Conservation (phyloP, 2,329 filamentous ascomycete genomes). For the Fusarium sp. region DNA sequence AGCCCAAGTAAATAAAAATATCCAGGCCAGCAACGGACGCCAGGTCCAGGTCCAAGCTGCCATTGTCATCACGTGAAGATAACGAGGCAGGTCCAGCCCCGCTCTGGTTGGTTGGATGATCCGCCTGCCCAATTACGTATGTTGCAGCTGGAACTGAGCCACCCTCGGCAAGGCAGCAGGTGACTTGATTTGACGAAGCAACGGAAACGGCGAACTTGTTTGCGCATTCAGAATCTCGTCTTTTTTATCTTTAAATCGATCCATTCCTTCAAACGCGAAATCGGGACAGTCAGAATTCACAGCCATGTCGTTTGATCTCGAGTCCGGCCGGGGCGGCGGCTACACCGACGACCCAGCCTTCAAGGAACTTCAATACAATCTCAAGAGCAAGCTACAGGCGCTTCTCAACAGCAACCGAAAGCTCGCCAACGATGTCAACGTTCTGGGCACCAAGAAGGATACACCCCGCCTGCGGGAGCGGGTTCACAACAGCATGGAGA, state of each 20-base stretch:
- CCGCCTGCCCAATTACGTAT: conserved; percentile 44
- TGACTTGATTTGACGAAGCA: conserved; percentile 33
- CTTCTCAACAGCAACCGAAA: conserved; percentile 90
- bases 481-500: conserved; percentile 87
- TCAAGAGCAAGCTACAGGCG: conserved; percentile 90
- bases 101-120: conserved; percentile 14
- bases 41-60: conserved; percentile 28
- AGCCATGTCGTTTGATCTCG: conserved; percentile 91
- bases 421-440: conserved; percentile 84
- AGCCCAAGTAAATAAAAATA: conserved; percentile 51
- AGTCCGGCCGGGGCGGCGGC: conserved; percentile 80
- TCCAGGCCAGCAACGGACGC: conserved; percentile 48
- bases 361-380: conserved; percentile 80
- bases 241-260: conserved; percentile 5
- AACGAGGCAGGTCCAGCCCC: conserved; percentile 30
- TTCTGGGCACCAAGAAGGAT: conserved; percentile 90
- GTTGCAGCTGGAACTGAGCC: conserved; percentile 37
- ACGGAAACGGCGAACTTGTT: conserved; percentile 8
- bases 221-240: conserved; percentile 6
- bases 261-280: conserved; percentile 4
- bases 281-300: neutral
- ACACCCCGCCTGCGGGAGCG: conserved; percentile 91
- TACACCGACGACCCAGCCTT: conserved; percentile 96
- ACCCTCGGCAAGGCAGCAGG: conserved; percentile 42
- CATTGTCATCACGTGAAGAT: conserved; percentile 48